A percentile compares a stretch with the other conserved stretches of the same genome.
phyloP scores from a whole-genome alignment of 2,329 filamentous ascomycete genomes.

The Penicillium sclerotiorum region DNA sequence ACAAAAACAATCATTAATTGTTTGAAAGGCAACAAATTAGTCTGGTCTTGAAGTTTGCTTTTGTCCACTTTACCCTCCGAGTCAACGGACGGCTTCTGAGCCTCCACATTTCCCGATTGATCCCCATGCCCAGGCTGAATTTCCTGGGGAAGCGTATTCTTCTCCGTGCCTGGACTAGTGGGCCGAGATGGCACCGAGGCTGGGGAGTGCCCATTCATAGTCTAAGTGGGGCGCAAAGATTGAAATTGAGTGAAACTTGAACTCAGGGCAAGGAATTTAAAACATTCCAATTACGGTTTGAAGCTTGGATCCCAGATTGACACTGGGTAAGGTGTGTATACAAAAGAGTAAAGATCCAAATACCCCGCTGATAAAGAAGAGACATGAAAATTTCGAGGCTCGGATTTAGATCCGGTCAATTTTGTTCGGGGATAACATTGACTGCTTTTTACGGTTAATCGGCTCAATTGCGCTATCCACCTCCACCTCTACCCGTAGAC shows the following conservation, averaged over 20 bases:
- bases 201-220: background rate
- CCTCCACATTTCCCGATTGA: background rate
- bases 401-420: slow-evolving; percentile 4
- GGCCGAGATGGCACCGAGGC: background rate
- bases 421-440: background rate
- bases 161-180: background rate
- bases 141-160: too few relatives aligned
- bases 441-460: slow-evolving; percentile 4
- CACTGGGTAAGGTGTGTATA: too few relatives aligned
- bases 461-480: background rate
- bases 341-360: background rate
- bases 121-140: background rate
- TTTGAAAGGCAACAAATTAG: slow-evolving; percentile 55
- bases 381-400: background rate
- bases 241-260: background rate
- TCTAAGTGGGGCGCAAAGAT: background rate
- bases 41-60: slow-evolving; percentile 51
- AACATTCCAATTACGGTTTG: background rate
- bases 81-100: background rate
- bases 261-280: background rate
- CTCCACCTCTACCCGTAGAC: too few relatives aligned
- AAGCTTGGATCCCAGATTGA: too few relatives aligned
- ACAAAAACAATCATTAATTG: slow-evolving; percentile 29
- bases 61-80: background rate
- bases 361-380: background rate